These are phyloP conservation scores for Ilyonectria mors-panacis DNA, from an alignment of 2,329 filamentous ascomycete genomes.

Conservation along the genomic window DNA sequence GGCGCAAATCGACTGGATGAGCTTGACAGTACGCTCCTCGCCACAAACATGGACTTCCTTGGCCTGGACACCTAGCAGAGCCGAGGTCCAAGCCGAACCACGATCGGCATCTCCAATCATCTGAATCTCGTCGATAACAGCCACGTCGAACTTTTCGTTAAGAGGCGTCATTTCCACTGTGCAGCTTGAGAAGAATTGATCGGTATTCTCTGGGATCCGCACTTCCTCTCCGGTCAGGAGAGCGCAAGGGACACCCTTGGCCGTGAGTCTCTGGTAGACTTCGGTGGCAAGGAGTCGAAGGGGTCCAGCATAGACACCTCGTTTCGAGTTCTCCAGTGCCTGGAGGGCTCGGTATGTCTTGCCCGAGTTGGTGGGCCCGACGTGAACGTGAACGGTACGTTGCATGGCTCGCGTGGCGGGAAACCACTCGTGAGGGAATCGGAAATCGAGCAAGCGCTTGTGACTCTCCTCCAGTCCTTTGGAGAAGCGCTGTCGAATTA, in stretches of 20 bases:
- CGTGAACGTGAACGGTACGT: slow-evolving; percentile 90
- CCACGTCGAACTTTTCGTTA: slow-evolving; percentile 80
- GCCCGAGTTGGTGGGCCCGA: slow-evolving; percentile 97
- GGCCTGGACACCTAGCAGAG: slow-evolving; percentile 87
- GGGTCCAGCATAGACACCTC: slow-evolving; percentile 92
- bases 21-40: slow-evolving; percentile 84
- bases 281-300: slow-evolving; percentile 92
- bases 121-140: slow-evolving; percentile 98
- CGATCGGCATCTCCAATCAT: slow-evolving; percentile 89
- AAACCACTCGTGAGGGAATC: slow-evolving; percentile 95
- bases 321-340: slow-evolving; percentile 81
- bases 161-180: slow-evolving; percentile 89
- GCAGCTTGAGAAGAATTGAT: slow-evolving; percentile 80
- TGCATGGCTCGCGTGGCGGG: slow-evolving; percentile 85
- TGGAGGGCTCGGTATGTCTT: slow-evolving; percentile 97
- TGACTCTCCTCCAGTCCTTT: slow-evolving; percentile 71
- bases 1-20: slow-evolving; percentile 84
- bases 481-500: slow-evolving; percentile 71
- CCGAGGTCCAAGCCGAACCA: slow-evolving; percentile 96
- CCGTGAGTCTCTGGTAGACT: slow-evolving; percentile 88
- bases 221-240: slow-evolving; percentile 94
- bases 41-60: slow-evolving; percentile 95
- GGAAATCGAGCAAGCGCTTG: slow-evolving; percentile 80
- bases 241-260: slow-evolving; percentile 82
- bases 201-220: slow-evolving; percentile 73